Evolutionary conservation across 106 monocot species (phyloP), one percentile per base, ranked within the genome.

Genomic region (Dendrobium catenatum): DNA sequence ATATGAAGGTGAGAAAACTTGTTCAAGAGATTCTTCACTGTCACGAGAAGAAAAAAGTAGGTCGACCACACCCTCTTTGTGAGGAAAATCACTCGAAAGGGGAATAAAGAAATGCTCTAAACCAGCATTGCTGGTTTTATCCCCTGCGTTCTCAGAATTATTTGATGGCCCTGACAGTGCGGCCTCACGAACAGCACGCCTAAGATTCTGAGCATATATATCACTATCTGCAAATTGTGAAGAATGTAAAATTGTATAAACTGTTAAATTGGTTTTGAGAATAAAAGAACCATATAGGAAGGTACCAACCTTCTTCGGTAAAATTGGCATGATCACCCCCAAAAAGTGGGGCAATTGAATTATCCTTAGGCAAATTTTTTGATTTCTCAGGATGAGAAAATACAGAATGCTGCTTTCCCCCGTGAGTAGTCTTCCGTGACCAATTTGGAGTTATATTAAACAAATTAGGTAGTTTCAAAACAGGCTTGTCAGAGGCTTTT

Each of bases 31-130:
- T 81, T 86, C 88, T 72, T 86, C 88, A 72, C 81, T 19, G 4
- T 80, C 81, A 33, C n/a, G 75, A 64, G 90, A 83, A 22, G 87
- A 90, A 81, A 83, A 59, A 77, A 85, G 77, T 4, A 29, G 84
- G 8, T 86, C 72, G 15, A 82, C 83, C 20, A 81, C 58, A 78
- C 86, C 83, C 83, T 86, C 88, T 75, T 88, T 88, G 16, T 51
- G 75, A 41, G 87, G 66, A 77, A 78, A 77, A 80, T 48, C 74
- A 51, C 74, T 75, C 19, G 88, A 76, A 0, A 92, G 66, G 67
- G 94, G 94, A 9, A 94, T 89, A 81, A 97, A 97, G 86, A 94
- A 97, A 81, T 96, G 96, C 67, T 89, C 86, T 24, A 89, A 89
- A 19, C 80, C 89, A 79, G 94, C 89, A 68, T 88, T 87, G 68